Evolutionary conservation across 208 protist genomes (phyloP), one percentile per base, ranked within the genome.

Genomic region (Sergeia podlipaevii): DNA sequence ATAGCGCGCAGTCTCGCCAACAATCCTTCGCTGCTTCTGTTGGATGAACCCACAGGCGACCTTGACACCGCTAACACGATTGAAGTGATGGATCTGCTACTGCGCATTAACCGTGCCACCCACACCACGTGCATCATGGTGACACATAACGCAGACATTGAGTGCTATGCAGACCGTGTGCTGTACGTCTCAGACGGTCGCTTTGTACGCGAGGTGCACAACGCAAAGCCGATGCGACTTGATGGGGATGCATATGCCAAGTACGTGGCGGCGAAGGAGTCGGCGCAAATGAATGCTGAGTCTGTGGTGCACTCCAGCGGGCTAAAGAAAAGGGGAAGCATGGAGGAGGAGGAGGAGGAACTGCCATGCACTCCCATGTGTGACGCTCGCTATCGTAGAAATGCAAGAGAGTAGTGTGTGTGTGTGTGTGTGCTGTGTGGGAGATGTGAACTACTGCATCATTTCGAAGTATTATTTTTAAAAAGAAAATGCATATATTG

Each of bases 21-120:
- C 70, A 82, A 97, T 45, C 97, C 97, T 2, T 67, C 89, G n/a
- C 49, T 99, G 11, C 74, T 99, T 23, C 76, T 99, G 18, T 80
- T 99, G 17, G 97, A 98, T 53, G 97, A 98, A 71, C 97, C 97
- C 15, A 98, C 96, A 5, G 96, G 95, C 24, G 97, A 98, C 65
- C 72, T 98, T 2, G 95, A 98, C 73, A 98, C 96, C 11, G 58
- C 67, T 4, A 98, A 97, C 74, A 98, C 96, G 3, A 86, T 99
- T 17, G 91, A 98, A 11, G 78, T 99, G 23, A 99, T 99, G 97
- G 92, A 99, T 72, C 76, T 99, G 4, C 73, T 98, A n/a, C 74
- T 97, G n/a, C 68, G 82, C 44, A 88, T 98, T 37, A 98, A 98
- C 71, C 89, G 84, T 20, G 60, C 74, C 13, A 80, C 84, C 34